These are phyloP conservation scores for Parafenestella ontariensis DNA, from an alignment of 2,329 filamentous ascomycete species.

Conservation along the genomic window DNA sequence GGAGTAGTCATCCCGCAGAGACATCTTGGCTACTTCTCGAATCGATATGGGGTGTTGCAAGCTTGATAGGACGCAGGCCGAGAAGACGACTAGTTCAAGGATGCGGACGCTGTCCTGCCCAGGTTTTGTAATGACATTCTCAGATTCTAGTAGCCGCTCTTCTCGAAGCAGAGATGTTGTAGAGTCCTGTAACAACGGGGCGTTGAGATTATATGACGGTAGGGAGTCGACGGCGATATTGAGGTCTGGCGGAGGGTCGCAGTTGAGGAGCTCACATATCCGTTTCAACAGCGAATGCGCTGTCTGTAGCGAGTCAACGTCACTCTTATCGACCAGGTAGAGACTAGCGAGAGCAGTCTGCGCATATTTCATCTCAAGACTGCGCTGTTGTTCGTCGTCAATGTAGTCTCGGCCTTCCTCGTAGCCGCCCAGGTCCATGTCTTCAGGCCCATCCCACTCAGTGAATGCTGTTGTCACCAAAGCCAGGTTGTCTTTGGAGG, in stretches of 20 bases:
- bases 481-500: conserved; percentile 66
- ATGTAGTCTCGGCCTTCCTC: conserved; percentile 61
- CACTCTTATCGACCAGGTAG: conserved; percentile 69
- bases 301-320: conserved; percentile 64
- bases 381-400: conserved; percentile 65
- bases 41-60: conserved; percentile 53
- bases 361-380: conserved; percentile 70
- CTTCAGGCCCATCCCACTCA: conserved; percentile 76
- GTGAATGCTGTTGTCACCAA: conserved; percentile 69
- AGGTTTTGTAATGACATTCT: conserved; percentile 72
- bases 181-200: conserved; percentile 40
- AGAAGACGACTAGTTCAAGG: conserved; percentile 67
- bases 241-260: conserved; percentile 62
- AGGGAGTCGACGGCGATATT: conserved; percentile 51
- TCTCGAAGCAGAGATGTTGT: conserved; percentile 48
- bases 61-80: conserved; percentile 52
- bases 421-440: conserved; percentile 71
- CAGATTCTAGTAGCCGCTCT: conserved; percentile 60
- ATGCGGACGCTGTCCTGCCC: conserved; percentile 63
- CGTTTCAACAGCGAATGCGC: conserved; percentile 68
- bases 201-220: conserved; percentile 51
- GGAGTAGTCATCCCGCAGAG: conserved; percentile 66
- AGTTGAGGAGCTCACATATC: conserved; percentile 66
- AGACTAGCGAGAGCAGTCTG: conserved; percentile 71
- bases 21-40: conserved; percentile 62